These are phyloP conservation scores for Myriangium duriaei DNA, from an alignment of 2,329 filamentous ascomycete genomes.

Conservation along the genomic window DNA sequence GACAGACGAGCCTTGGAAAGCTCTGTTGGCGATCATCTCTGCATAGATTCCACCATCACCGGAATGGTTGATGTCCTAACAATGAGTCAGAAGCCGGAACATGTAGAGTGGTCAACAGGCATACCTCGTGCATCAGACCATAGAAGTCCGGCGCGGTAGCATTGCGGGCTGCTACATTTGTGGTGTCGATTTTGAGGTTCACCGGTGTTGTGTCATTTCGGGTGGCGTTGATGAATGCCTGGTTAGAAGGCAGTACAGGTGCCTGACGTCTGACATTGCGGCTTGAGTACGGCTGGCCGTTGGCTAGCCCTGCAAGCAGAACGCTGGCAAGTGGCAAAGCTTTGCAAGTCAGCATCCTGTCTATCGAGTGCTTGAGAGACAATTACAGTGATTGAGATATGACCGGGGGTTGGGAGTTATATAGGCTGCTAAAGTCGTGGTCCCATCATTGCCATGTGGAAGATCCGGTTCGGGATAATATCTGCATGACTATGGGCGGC, in stretches of 20 bases:
- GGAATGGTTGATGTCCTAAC: slow-evolving; percentile 37
- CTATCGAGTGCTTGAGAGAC: no score
- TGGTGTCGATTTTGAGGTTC: slow-evolving; percentile 10
- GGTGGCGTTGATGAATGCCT: slow-evolving; percentile 13
- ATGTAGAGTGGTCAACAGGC: no score
- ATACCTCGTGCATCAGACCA: slow-evolving; percentile 13
- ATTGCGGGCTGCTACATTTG: slow-evolving; percentile 10
- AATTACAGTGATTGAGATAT: no score
- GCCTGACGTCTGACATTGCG: no score
- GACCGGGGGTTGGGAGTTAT: no score
- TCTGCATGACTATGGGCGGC: no score
- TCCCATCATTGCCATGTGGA: no score
- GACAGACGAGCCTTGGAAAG: slow-evolving; percentile 43
- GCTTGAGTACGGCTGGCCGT: no score
- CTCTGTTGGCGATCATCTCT: slow-evolving; percentile 57
- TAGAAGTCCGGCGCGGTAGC: slow-evolving; percentile 12
- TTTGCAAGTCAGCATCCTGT: slow-evolving; percentile 8
- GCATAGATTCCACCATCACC: slow-evolving; percentile 64
- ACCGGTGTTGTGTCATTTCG: slow-evolving; percentile 12
- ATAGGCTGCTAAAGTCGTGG: no score
- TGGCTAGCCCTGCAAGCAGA: no score
- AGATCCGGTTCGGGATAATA: no score
- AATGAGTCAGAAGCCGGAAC: slow-evolving; percentile 1
- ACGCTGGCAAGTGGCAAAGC: slow-evolving; percentile 7
- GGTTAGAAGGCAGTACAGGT: slow-evolving; percentile 10